Evolutionary conservation across 805 yeast species (phyloP).

Genomic region (Sporopachydermia lactativora): DNA sequence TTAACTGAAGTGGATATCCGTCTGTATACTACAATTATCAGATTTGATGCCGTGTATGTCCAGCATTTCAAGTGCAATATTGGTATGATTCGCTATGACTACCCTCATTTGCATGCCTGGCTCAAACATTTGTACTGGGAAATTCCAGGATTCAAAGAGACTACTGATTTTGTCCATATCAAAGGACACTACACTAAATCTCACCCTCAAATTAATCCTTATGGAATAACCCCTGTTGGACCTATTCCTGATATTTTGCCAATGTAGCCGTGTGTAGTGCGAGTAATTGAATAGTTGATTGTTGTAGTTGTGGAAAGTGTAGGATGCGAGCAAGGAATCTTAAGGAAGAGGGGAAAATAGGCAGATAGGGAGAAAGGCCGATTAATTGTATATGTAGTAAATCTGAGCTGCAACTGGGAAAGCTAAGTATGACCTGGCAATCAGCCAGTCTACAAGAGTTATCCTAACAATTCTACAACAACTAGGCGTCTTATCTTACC

Average conservation of each 20-base stretch:
- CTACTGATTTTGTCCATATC: constrained; percentile 83
- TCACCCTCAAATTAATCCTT: constrained; percentile 69
- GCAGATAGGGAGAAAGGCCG: too few relatives aligned
- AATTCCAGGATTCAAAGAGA: constrained; percentile 52
- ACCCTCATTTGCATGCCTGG: constrained; percentile 72
- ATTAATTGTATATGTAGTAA: too few relatives aligned
- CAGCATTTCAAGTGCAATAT: constrained; percentile 93
- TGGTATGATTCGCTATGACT: constrained; percentile 64
- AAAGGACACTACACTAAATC: constrained; percentile 84
- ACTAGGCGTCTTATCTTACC: too few relatives aligned
- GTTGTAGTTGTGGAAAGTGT: too few relatives aligned
- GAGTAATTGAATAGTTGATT: too few relatives aligned
- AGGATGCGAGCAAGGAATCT: too few relatives aligned
- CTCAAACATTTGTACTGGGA: constrained; percentile 74
- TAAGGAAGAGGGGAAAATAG: too few relatives aligned
- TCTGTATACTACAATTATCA: constrained; percentile 70
- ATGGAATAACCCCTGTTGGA: constrained; percentile 75
- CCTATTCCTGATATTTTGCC: constrained; percentile 68
- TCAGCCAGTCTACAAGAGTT: too few relatives aligned
- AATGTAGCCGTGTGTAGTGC: too few relatives aligned
- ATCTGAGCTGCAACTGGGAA: too few relatives aligned
- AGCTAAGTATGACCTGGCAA: too few relatives aligned
- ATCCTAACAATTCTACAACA: too few relatives aligned
- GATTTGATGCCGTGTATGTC: constrained; percentile 88
- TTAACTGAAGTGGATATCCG: constrained; percentile 88